These are phyloP conservation scores for Scheffersomyces segobiensis DNA, from an alignment of 1,139 yeast species.

Conservation along the genomic window DNA sequence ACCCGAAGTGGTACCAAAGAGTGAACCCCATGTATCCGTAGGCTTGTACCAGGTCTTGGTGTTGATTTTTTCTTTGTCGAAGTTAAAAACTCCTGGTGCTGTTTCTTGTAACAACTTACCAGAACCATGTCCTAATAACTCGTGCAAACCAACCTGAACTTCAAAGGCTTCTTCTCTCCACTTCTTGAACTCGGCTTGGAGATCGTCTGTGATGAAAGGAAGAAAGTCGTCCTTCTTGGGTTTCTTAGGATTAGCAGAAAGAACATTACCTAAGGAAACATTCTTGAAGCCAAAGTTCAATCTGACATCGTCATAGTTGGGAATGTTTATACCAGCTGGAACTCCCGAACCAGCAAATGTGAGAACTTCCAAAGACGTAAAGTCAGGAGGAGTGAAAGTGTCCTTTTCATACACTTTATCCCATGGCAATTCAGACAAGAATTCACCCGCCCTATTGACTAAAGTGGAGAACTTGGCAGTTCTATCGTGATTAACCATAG, in stretches of 20 bases:
- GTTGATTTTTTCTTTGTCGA: constrained; percentile 55
- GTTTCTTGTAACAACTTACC: constrained; percentile 76
- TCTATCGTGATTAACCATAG: constrained; percentile 87
- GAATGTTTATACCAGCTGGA: constrained; percentile 92
- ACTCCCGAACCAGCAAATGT: constrained; percentile 89
- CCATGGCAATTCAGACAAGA: constrained; percentile 78
- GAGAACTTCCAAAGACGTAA: constrained; percentile 83
- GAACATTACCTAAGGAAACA: constrained; percentile 82
- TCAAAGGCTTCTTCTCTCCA: constrained; percentile 84
- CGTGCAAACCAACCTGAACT: constrained; percentile 92
- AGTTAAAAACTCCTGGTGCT: constrained; percentile 66
- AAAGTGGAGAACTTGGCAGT: constrained; percentile 75
- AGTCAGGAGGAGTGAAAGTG: constrained; percentile 86
- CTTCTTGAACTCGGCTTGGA: constrained; percentile 60
- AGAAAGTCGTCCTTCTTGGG: constrained; percentile 67
- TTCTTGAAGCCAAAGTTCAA: constrained; percentile 83
- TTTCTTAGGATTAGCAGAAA: constrained; percentile 64
- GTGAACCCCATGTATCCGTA: constrained; percentile 88
- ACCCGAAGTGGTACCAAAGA: constrained; percentile 80
- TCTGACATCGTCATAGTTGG: constrained; percentile 88
- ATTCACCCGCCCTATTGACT: constrained; percentile 65
- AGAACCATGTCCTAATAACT: constrained; percentile 88
- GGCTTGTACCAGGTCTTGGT: constrained; percentile 70
- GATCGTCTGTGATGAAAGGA: constrained; percentile 58
- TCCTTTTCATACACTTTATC: constrained; percentile 73